Base-by-base conservation (phyloP, 2,329 filamentous ascomycete genomes). In the Hymenoscyphus fructigenus region DNA sequence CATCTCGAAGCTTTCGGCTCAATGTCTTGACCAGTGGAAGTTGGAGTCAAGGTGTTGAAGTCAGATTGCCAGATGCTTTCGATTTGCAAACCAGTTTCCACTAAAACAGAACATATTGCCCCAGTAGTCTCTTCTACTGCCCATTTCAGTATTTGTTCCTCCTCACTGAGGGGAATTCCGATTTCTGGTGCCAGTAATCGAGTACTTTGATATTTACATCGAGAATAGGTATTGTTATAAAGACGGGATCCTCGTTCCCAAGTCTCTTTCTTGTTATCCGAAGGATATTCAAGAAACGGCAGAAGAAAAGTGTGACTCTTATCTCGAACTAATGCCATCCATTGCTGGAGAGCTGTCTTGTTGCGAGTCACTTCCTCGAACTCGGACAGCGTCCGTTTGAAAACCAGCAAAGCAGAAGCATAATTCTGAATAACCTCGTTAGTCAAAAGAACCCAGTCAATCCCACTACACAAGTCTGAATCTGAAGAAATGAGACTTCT, bases 281-380 rank as follows among this genome's bases (percentile, higher is more conserved):
- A 65, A 20, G 81, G 81, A 65, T 82, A 84, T 66, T 81, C 76
- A 32, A 83, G 72, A 66, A 78, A 82, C 2, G 78, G 77, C 9
- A 83, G 75, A 59, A 82, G 71, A 60, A 81, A 78, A 66, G 76
- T 74, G 66, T 83, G 81, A 29, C 76, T 79, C 53, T 78, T 72
- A 1, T 75, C 73, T 26, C 80, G 75, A 62, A 78, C 62, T 32
- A 67, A 67, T 23, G 67, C 64, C 61, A 78, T 66, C 77, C 77
- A 79, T 1, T 67, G 65, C 26, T 63, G 65, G 5, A 76, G 50
- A 6, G 64, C 64, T 28, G 75, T 76, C 4, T 41, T 10, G 23
- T 78, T 76, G 6, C 61, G 68, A 1, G 36, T 9, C 4, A 75
- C 66, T 0, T 69, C 62, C 1, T 67, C 63, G 6, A 65, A 68